These are phyloP conservation scores for Aethionema arabicum DNA, from an alignment of 345 rosid species.

Conservation along the genomic window DNA sequence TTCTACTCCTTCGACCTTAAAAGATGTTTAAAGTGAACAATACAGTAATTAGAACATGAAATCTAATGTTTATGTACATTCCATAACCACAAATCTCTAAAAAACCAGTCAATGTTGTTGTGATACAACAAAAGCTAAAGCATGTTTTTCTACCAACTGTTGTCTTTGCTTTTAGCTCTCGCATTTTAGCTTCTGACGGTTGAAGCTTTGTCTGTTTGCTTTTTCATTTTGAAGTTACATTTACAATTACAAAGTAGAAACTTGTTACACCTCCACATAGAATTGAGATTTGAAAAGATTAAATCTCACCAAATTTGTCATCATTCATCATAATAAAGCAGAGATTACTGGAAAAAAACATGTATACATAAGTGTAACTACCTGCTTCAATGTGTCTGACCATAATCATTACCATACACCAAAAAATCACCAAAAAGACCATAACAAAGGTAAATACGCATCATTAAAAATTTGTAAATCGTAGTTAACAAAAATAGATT, in stretches of 20 bases:
- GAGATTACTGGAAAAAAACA: constrained; percentile 6
- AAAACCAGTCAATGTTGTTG: constrained; percentile 90
- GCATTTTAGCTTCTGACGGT: constrained; percentile 79
- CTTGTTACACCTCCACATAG: not conserved
- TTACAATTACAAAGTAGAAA: constrained; percentile 30
- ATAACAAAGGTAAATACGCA: too few relatives aligned
- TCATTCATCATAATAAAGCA: too few relatives aligned
- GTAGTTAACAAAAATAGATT: too few relatives aligned
- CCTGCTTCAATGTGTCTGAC: constrained; percentile 89
- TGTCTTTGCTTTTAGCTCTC: constrained; percentile 78
- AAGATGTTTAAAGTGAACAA: constrained; percentile 18
- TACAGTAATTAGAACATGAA: constrained; percentile 9
- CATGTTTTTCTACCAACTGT: too few relatives aligned
- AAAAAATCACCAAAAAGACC: constrained; percentile 40
- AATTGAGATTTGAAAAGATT: constrained; percentile 23
- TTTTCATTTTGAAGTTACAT: constrained; percentile 36
- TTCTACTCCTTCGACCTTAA: constrained; percentile 92
- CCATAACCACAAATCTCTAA: constrained; percentile 93
- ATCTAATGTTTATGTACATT: constrained; percentile 26
- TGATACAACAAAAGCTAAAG: constrained; percentile 90
- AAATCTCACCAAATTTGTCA: constrained; percentile 21
- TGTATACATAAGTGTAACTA: too few relatives aligned
- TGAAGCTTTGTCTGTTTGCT: constrained; percentile 77
- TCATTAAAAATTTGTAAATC: too few relatives aligned
- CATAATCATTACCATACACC: constrained; percentile 43